These are phyloP conservation scores for Hysterium pulicare DNA, from an alignment of 2,329 filamentous ascomycete genomes.

Conservation along the genomic window DNA sequence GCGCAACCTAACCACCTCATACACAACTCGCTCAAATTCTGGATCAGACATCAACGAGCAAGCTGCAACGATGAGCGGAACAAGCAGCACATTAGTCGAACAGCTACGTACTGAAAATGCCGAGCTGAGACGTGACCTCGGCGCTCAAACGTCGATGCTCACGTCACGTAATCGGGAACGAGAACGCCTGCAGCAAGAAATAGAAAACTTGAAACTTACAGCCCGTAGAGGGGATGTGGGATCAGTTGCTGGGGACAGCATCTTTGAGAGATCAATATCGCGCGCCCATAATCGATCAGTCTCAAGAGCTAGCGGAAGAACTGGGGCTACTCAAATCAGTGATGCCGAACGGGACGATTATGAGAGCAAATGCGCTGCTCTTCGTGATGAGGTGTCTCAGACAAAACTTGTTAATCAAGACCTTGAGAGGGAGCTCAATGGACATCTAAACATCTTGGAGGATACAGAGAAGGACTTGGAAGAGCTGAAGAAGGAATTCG, in stretches of 20 bases:
- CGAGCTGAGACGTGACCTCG: constrained; percentile 85
- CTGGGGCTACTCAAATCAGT: constrained; percentile 59
- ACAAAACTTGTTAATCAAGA: constrained; percentile 88
- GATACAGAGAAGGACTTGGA: constrained; percentile 56
- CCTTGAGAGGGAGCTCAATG: constrained; percentile 76
- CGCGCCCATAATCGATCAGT: constrained; percentile 71
- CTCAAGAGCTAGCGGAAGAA: constrained; percentile 63
- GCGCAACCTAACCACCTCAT: constrained; percentile 36
- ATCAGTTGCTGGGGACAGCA: constrained; percentile 74
- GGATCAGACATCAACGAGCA: constrained; percentile 40
- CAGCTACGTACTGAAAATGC: constrained; percentile 89
- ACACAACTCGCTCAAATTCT: constrained; percentile 35
- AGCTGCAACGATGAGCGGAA: constrained; percentile 19
- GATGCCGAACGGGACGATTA: constrained; percentile 82
- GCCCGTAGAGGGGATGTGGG: constrained; percentile 66
- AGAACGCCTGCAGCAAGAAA: constrained; percentile 91
- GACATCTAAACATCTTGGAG: constrained; percentile 76
- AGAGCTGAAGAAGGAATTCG: constrained; percentile 75
- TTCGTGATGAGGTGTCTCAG: constrained; percentile 82
- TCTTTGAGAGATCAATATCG: constrained; percentile 91
- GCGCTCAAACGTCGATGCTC: constrained; percentile 95
- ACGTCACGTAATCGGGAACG: constrained; percentile 95
- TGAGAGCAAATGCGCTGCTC: constrained; percentile 76
- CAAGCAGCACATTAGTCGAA: constrained; percentile 73
- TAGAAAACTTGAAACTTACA: constrained; percentile 90